These are phyloP conservation scores for Strobilomyces echinocephalus DNA, from an alignment of 768 basidiomycete species.

Conservation along the genomic window DNA sequence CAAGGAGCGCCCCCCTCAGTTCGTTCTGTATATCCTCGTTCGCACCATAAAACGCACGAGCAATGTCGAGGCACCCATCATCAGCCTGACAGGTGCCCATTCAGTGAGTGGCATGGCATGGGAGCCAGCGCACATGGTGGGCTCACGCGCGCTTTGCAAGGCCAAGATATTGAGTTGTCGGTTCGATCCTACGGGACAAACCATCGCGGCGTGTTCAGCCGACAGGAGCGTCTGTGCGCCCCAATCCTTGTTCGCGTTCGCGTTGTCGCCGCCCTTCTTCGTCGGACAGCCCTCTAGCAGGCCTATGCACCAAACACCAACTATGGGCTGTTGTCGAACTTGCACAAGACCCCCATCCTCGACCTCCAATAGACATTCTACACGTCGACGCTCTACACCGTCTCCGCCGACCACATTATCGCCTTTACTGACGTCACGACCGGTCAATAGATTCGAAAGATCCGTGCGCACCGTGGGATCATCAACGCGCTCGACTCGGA, in stretches of 20 bases:
- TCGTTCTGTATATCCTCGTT: no score
- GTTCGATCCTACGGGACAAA: slow-evolving; percentile 92
- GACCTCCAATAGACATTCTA: slow-evolving; percentile 88
- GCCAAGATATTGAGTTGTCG: slow-evolving; percentile 87
- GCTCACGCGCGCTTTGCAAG: slow-evolving; percentile 29
- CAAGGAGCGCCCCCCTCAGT: no score
- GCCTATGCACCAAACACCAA: slow-evolving; percentile 92
- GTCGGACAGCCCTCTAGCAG: slow-evolving; percentile 69
- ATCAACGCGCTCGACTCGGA: slow-evolving; percentile 90
- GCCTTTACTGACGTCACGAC: slow-evolving; percentile 74
- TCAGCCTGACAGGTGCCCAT: slow-evolving; percentile 85
- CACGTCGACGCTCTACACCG: slow-evolving; percentile 71
- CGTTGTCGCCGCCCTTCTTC: background rate
- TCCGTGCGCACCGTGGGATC: slow-evolving; percentile 86
- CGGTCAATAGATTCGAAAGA: slow-evolving; percentile 74
- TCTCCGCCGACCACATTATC: slow-evolving; percentile 86
- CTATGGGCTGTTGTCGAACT: slow-evolving; percentile 77
- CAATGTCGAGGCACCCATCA: slow-evolving; percentile 88
- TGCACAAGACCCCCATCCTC: slow-evolving; percentile 87
- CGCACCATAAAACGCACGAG: slow-evolving; percentile 90
- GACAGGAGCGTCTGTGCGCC: slow-evolving; percentile 84
- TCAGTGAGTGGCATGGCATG: slow-evolving; percentile 46
- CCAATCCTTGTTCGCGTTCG: background rate
- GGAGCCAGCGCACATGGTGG: background rate
- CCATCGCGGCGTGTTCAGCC: slow-evolving; percentile 86